phyloP scores from a whole-genome alignment of 2,329 filamentous ascomycete genomes.

The Atkinsonella hypoxylon region DNA sequence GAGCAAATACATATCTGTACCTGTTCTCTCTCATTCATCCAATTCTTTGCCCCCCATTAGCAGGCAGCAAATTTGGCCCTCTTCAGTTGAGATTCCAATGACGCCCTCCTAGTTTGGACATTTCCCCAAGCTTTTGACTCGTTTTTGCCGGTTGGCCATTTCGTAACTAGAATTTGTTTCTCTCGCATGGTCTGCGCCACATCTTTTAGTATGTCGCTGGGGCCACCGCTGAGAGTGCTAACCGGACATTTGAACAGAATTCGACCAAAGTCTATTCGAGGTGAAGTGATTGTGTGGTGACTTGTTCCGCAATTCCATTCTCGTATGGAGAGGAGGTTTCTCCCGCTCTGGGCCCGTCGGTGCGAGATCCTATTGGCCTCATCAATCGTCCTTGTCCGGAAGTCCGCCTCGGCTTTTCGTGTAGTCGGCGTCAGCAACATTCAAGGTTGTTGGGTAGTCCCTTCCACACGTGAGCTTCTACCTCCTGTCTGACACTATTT shows the following conservation, averaged over 20 bases:
- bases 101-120: too few species aligned
- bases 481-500: background rate
- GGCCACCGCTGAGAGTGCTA: conserved; percentile 3
- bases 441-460: background rate
- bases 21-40: background rate
- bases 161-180: background rate
- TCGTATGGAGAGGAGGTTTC: background rate
- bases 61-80: background rate
- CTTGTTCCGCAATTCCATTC: background rate
- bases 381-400: background rate
- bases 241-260: conserved; percentile 3
- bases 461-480: background rate
- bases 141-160: background rate
- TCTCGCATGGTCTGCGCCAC: conserved; percentile 3
- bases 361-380: background rate
- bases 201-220: background rate
- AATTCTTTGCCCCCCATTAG: background rate
- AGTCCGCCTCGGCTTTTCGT: background rate
- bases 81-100: background rate
- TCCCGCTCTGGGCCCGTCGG: background rate
- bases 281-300: background rate
- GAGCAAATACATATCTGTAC: background rate
- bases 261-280: conserved; percentile 1
- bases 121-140: background rate
- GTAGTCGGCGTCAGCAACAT: background rate